Conservation (phyloP, 371 early-diverging fungal species). For the Mucor plumbeus region DNA sequence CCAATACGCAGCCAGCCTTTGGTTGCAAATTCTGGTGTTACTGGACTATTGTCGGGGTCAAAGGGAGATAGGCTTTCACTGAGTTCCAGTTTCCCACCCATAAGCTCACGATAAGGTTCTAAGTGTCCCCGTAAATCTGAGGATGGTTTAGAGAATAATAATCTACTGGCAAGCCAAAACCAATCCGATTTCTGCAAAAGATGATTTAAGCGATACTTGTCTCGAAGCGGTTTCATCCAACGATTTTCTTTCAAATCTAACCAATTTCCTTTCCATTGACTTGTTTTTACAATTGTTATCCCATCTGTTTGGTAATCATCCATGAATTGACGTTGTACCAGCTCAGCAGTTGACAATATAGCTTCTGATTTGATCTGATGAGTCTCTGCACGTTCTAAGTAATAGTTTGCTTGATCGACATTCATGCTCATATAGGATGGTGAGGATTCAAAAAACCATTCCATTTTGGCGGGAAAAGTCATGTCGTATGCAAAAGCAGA, state of each 20-base stretch:
- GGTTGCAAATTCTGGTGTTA: slow-evolving; percentile 15
- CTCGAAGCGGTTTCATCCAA: slow-evolving; percentile 28
- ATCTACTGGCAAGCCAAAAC: slow-evolving; percentile 43
- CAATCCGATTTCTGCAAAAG: slow-evolving; percentile 34
- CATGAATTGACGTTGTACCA: slow-evolving; percentile 12
- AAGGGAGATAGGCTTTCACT: slow-evolving; percentile 16
- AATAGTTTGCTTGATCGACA: slow-evolving; percentile 36
- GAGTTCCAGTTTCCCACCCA: slow-evolving; percentile 41
- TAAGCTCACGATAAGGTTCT: slow-evolving; percentile 35
- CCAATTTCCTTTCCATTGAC: slow-evolving; percentile 17
- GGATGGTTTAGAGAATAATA: slow-evolving; percentile 41
- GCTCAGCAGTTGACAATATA: slow-evolving; percentile 8
- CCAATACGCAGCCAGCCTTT: slow-evolving; percentile 43
- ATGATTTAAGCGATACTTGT: slow-evolving; percentile 38
- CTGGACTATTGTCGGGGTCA: slow-evolving; percentile 20
- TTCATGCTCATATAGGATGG: slow-evolving; percentile 43
- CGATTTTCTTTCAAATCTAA: slow-evolving; percentile 14
- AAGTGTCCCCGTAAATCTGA: slow-evolving; percentile 33
- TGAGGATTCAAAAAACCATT: slow-evolving; percentile 42
- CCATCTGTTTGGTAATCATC: neutral
- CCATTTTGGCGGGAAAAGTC: slow-evolving; percentile 35
- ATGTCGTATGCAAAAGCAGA: slow-evolving; percentile 48
- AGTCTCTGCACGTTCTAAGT: slow-evolving; percentile 25
- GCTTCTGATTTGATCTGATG: neutral
- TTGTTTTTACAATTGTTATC: slow-evolving; percentile 16